Conservation (phyloP, 495 filamentous ascomycete species). For the Penicillium crystallinum region DNA sequence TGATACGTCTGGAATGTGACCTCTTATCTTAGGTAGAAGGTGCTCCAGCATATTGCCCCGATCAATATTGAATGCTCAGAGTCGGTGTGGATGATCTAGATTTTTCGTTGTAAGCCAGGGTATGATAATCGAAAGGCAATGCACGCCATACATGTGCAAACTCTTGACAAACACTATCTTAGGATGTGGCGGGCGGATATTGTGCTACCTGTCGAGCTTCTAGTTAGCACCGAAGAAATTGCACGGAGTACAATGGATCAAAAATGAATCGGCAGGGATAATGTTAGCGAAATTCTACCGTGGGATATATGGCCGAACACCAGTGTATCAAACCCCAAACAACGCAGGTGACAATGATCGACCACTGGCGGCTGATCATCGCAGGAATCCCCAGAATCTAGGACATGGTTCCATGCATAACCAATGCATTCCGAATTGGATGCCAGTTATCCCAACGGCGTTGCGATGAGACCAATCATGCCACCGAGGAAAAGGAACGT, state of each 20-base stretch:
- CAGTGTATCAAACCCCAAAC: too few relatives aligned
- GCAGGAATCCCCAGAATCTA: conserved; percentile 1
- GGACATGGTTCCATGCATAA: background rate
- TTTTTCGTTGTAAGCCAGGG: background rate
- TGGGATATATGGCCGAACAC: too few relatives aligned
- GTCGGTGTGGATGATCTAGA: background rate
- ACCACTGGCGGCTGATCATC: conserved; percentile 3
- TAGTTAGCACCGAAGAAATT: background rate
- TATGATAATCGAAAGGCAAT: background rate
- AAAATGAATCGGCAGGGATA: too few relatives aligned
- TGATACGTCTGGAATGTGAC: background rate
- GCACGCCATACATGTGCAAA: background rate
- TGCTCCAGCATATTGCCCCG: background rate
- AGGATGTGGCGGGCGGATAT: background rate
- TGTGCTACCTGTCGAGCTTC: background rate
- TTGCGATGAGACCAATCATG: background rate
- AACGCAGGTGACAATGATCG: too few relatives aligned
- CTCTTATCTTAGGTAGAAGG: background rate
- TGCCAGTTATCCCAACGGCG: background rate
- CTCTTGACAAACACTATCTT: background rate
- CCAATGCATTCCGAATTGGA: background rate
- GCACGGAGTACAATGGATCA: background rate
- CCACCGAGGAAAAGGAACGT: background rate
- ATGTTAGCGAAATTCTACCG: too few relatives aligned
- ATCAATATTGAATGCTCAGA: background rate